phyloP scores from a whole-genome alignment of 495 filamentous ascomycete species.

The Cercophora samala region DNA sequence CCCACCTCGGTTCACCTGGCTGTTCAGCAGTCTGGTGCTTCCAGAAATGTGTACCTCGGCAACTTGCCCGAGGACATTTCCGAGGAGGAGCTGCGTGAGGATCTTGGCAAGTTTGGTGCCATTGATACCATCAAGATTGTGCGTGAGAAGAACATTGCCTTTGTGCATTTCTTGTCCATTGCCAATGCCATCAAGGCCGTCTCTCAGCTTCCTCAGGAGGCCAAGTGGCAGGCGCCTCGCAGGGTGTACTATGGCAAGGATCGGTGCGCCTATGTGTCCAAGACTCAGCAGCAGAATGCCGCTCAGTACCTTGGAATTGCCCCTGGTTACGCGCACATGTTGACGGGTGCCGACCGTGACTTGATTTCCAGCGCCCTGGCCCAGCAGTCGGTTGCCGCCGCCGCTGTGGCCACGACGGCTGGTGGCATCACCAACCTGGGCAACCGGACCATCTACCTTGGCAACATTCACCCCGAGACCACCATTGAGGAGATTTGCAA shows the following conservation, averaged over 20 bases:
- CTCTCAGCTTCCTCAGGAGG: slow-evolving; percentile 89
- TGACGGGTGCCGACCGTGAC: slow-evolving; percentile 92
- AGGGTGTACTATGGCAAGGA: slow-evolving; percentile 99
- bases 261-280: slow-evolving; percentile 95
- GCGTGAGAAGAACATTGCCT: slow-evolving; percentile 95
- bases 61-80: slow-evolving; percentile 86
- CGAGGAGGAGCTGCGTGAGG: slow-evolving; percentile 91
- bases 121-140: slow-evolving; percentile 98
- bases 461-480: slow-evolving; percentile 98
- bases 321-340: slow-evolving; percentile 93
- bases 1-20: slow-evolving; percentile 94
- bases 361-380: slow-evolving; percentile 93
- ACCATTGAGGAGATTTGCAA: slow-evolving; percentile 99
- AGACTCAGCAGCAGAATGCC: slow-evolving; percentile 98
- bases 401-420: slow-evolving; percentile 92
- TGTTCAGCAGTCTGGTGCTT: slow-evolving; percentile 95
- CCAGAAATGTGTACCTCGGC: slow-evolving; percentile 96
- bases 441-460: slow-evolving; percentile 95
- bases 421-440: slow-evolving; percentile 96
- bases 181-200: slow-evolving; percentile 99
- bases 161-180: slow-evolving; percentile 96
- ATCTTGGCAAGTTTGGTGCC: slow-evolving; percentile 91
- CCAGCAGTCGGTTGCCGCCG: slow-evolving; percentile 95
- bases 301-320: slow-evolving; percentile 97
- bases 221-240: slow-evolving; percentile 92